phyloP scores from a whole-genome alignment of 176 grass and related monocot genomes.

The Stipa capillata region DNA sequence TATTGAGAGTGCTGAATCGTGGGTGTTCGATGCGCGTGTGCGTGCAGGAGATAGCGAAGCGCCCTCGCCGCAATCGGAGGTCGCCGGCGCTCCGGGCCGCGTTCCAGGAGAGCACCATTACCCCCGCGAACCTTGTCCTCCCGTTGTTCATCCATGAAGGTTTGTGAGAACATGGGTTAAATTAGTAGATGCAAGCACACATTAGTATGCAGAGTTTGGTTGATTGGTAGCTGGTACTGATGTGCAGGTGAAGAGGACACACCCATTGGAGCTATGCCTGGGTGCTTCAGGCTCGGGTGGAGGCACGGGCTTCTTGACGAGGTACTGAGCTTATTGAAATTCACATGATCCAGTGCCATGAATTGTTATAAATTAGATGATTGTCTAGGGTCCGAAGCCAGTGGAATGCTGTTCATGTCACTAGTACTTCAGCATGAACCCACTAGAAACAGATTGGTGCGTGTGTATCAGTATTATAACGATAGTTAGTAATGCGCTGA shows the following conservation, averaged over 20 bases:
- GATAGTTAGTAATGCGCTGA: neutral
- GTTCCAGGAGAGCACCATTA: conserved; percentile 76
- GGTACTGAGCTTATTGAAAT: conserved; percentile 25
- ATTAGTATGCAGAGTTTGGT: neutral
- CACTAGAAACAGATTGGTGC: neutral
- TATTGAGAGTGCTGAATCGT: conserved; percentile 20
- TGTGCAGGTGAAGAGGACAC: conserved; percentile 68
- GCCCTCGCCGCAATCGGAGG: conserved; percentile 79
- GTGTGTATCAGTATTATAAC: neutral
- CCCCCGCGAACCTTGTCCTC: conserved; percentile 74
- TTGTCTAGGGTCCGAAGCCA: neutral
- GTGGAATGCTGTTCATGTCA: neutral
- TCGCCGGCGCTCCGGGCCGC: conserved; percentile 66
- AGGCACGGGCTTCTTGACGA: conserved; percentile 84
- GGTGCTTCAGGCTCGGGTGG: conserved; percentile 96
- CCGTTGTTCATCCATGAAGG: conserved; percentile 98
- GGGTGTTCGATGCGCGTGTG: neutral
- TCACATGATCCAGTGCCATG: neutral
- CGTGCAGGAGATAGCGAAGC: conserved; percentile 51
- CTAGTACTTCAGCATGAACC: neutral
- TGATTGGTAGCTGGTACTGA: neutral
- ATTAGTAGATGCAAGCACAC: neutral
- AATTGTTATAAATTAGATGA: neutral
- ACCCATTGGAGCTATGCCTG: conserved; percentile 96
- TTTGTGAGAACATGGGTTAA: neutral